Percentiles rank a stretch among this genome's conserved stretches.
These are phyloP conservation scores for Colletotrichum chlorophyti DNA, from an alignment of 2,329 filamentous ascomycete species.

Conservation along the genomic window DNA sequence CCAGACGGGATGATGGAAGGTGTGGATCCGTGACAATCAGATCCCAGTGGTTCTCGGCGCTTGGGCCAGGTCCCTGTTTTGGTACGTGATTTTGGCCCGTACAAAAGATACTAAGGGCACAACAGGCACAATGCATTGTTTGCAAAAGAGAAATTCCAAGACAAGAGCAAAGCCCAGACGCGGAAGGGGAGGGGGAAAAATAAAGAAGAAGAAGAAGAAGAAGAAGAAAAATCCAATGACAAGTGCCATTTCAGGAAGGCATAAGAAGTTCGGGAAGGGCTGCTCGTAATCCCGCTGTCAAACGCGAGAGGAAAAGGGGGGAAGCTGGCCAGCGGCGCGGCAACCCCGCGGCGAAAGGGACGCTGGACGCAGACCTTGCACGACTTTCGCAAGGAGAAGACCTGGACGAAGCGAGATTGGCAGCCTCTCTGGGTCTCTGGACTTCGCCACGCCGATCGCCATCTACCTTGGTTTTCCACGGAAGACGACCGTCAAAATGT, in stretches of 20 bases:
- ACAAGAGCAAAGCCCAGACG: too few relatives aligned
- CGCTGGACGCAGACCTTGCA: background rate
- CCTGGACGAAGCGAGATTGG: constrained; percentile 19
- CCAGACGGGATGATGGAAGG: background rate
- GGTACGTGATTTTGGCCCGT: background rate
- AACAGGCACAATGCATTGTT: too few relatives aligned
- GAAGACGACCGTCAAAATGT: background rate
- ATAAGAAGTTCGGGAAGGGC: too few relatives aligned
- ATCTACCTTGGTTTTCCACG: constrained; percentile 11
- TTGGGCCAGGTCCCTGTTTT: background rate
- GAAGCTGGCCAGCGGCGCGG: too few relatives aligned
- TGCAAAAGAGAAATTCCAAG: too few relatives aligned
- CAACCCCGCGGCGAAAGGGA: background rate
- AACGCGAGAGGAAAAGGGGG: too few relatives aligned
- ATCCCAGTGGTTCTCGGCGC: background rate
- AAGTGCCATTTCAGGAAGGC: too few relatives aligned
- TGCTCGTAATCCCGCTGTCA: too few relatives aligned
- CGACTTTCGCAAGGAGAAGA: background rate
- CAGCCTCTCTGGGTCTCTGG: constrained; percentile 1
- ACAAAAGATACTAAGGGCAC: too few relatives aligned
- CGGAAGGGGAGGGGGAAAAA: too few relatives aligned
- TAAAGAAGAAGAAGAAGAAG: too few relatives aligned
- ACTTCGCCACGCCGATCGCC: constrained; percentile 14
- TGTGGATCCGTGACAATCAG: background rate
- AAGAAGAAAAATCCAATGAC: too few relatives aligned